These are phyloP conservation scores for Phaeotremella fagi DNA, from an alignment of 768 basidiomycete genomes.

Conservation along the genomic window DNA sequence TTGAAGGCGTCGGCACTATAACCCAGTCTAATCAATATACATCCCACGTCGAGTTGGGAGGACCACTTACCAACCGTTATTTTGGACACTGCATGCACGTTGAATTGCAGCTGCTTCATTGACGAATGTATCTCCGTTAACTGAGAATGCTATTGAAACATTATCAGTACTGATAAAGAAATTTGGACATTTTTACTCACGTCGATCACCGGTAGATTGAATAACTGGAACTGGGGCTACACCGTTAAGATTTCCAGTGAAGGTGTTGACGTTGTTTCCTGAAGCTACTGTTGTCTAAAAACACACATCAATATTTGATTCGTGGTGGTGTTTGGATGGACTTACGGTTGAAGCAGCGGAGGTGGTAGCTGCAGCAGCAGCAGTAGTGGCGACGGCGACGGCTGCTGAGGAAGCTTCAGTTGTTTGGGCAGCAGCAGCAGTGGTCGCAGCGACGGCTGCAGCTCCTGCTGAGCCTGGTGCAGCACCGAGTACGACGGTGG, in stretches of 20 bases:
- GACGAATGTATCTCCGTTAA: slow-evolving; percentile 55
- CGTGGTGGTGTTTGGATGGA: slow-evolving; percentile 1
- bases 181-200: slow-evolving; percentile 51
- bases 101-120: slow-evolving; percentile 55
- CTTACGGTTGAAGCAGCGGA: neutral
- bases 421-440: slow-evolving; percentile 5
- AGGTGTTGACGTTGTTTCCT: slow-evolving; percentile 54
- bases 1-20: slow-evolving; percentile 23
- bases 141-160: slow-evolving; percentile 52
- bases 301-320: slow-evolving; percentile 14
- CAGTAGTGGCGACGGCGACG: slow-evolving; percentile 1
- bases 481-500: no score
- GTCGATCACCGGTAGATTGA: slow-evolving; percentile 10
- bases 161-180: slow-evolving; percentile 31
- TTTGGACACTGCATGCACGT: slow-evolving; percentile 60
- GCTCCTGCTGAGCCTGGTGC: slow-evolving; percentile 2
- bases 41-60: neutral
- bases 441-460: slow-evolving; percentile 4
- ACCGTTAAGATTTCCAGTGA: slow-evolving; percentile 51
- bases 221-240: slow-evolving; percentile 14
- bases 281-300: slow-evolving; percentile 19
- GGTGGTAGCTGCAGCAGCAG: slow-evolving; percentile 3
- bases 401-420: slow-evolving; percentile 6
- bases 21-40: neutral
- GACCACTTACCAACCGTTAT: slow-evolving; percentile 52